Evolutionary conservation across 129 eudicot species (phyloP).

Genomic region (Scalesia atractyloides): DNA sequence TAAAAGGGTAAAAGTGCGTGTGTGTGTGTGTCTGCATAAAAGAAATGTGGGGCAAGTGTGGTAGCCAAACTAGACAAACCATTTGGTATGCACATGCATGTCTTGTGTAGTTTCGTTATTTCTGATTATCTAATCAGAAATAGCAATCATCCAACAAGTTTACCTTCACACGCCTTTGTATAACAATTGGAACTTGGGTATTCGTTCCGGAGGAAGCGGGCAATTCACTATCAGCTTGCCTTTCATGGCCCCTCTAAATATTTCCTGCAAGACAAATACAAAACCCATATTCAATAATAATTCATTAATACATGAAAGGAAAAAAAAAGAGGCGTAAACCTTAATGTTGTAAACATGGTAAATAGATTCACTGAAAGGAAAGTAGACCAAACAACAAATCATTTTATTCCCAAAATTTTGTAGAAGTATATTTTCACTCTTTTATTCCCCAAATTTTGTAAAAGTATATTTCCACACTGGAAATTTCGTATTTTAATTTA

Average conservation of each 20-base stretch:
- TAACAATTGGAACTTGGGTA: conserved; percentile 86
- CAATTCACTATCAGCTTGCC: conserved; percentile 89
- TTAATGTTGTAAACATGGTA: background rate
- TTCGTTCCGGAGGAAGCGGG: conserved; percentile 91
- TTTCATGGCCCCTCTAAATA: conserved; percentile 98
- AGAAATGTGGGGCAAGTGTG: background rate
- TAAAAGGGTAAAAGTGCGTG: background rate
- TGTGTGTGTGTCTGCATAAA: background rate
- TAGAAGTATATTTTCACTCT: background rate
- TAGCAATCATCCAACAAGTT: background rate
- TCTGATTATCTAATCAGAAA: background rate
- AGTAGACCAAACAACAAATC: background rate
- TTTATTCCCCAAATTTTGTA: too few relatives aligned
- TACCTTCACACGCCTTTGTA: conserved; percentile 75
- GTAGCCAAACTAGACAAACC: background rate
- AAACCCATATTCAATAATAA: background rate
- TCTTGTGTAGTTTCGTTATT: background rate
- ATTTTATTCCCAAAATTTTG: background rate
- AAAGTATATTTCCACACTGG: background rate
- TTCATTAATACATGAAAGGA: background rate
- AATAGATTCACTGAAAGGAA: background rate
- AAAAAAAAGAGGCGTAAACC: conserved; percentile 12
- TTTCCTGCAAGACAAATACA: conserved; percentile 59
- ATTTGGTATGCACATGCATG: conserved; percentile 11
- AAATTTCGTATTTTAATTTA: background rate